Evolutionary conservation across 2,329 filamentous ascomycete genomes (phyloP).

Genomic region (Aspergillus quadricinctus): DNA sequence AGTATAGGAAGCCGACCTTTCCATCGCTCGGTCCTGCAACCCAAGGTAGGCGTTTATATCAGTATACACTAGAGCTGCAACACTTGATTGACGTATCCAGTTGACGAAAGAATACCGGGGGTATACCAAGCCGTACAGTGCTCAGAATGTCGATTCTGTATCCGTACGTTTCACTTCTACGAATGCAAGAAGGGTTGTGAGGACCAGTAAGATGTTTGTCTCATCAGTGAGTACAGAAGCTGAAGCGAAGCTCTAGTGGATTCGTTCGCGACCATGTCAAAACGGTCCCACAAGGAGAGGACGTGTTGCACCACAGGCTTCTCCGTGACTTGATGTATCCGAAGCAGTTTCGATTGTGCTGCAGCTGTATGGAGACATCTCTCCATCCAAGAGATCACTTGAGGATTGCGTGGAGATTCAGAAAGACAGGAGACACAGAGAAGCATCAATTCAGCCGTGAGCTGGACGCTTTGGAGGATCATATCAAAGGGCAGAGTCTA

Average conservation of each 20-base stretch:
- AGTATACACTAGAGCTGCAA: too few species aligned
- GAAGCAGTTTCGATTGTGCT: not conserved
- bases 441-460: slow-evolving; percentile 1
- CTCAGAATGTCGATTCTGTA: slow-evolving; percentile 6
- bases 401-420: slow-evolving; percentile 1
- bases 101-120: not conserved
- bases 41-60: not conserved
- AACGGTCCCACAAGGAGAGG: not conserved
- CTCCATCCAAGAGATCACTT: slow-evolving; percentile 1
- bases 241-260: not conserved
- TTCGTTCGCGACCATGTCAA: slow-evolving; percentile 2
- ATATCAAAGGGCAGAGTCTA: slow-evolving; percentile 5
- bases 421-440: slow-evolving; percentile 1
- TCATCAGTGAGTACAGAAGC: not conserved
- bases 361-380: slow-evolving; percentile 5
- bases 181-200: slow-evolving; percentile 2
- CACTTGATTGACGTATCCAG: not conserved
- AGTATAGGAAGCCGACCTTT: slow-evolving; percentile 5
- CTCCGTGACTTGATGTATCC: not conserved
- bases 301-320: not conserved
- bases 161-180: slow-evolving; percentile 7
- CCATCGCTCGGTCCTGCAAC: slow-evolving; percentile 6
- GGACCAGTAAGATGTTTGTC: slow-evolving; percentile 2
- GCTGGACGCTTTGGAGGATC: slow-evolving; percentile 5
- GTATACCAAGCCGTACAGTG: slow-evolving; percentile 6